Conservation (phyloP, 257 asterid genomes). For the Nicotiana tabacum region DNA sequence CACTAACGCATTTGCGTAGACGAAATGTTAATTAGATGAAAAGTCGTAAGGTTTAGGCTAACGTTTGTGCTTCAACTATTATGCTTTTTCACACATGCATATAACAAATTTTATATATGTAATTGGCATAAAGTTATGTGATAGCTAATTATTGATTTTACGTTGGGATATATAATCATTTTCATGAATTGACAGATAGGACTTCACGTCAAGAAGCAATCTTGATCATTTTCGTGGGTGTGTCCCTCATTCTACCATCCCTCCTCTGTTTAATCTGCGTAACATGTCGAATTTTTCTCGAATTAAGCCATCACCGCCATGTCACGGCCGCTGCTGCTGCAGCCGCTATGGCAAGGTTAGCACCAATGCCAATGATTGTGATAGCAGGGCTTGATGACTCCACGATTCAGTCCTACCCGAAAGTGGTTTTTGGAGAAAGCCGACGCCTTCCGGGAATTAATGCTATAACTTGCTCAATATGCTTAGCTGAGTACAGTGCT, state of each 20-base stretch:
- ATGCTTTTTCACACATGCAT: neutral
- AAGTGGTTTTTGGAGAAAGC: slow-evolving; percentile 26
- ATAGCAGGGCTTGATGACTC: slow-evolving; percentile 19
- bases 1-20: neutral
- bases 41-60: neutral
- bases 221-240: neutral
- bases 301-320: neutral
- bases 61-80: neutral
- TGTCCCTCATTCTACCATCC: slow-evolving; percentile 3
- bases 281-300: slow-evolving; percentile 1
- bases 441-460: slow-evolving; percentile 9
- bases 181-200: neutral
- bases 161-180: neutral
- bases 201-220: neutral
- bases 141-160: neutral
- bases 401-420: slow-evolving; percentile 21
- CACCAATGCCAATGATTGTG: neutral
- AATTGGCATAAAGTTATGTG: neutral
- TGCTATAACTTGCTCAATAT: slow-evolving; percentile 29
- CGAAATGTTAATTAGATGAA: neutral
- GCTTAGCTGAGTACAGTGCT: slow-evolving; percentile 30
- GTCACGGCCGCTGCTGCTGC: neutral
- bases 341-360: neutral
- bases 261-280: neutral
- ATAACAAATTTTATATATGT: neutral